Conservation (phyloP, 75 land plant genomes). For the Sequoiadendron giganteum region DNA sequence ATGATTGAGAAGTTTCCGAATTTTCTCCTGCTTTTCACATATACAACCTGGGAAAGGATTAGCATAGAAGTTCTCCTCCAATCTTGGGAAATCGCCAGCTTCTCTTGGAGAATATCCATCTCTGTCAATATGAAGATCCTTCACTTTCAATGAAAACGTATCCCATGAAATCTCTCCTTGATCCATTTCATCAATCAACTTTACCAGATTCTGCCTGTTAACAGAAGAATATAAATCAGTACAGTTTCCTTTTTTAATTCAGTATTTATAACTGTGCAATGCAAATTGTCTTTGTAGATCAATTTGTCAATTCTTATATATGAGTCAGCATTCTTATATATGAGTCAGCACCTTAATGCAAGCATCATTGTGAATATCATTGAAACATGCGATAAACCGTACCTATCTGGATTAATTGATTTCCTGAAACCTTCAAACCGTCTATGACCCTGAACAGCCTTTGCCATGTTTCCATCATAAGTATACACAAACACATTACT, state of each 20-base stretch:
- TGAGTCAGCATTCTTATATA: neutral
- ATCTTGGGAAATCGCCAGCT: conserved; percentile 32
- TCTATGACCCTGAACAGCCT: conserved; percentile 92
- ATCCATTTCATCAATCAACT: conserved; percentile 53
- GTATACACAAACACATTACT: conserved; percentile 95
- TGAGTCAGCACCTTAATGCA: neutral
- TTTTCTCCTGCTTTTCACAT: conserved; percentile 30
- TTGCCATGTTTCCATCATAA: conserved; percentile 98
- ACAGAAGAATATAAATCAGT: conserved; percentile 12
- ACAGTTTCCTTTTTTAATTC: neutral
- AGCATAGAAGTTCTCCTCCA: conserved; percentile 80
- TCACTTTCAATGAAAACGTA: conserved; percentile 38
- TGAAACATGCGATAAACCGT: neutral
- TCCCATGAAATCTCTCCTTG: conserved; percentile 49
- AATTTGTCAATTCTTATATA: conserved; percentile 7
- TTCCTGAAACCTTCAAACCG: conserved; percentile 77
- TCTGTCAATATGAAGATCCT: conserved; percentile 34
- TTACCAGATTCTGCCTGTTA: conserved; percentile 44
- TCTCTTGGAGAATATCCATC: conserved; percentile 51
- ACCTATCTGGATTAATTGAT: conserved; percentile 94
- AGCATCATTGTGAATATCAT: neutral
- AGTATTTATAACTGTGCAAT: neutral
- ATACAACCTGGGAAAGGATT: conserved; percentile 80
- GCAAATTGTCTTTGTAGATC: neutral
- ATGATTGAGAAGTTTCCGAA: neutral